These are phyloP conservation scores for Trichomonas tenax DNA, from an alignment of 208 protist genomes.

Conservation along the genomic window DNA sequence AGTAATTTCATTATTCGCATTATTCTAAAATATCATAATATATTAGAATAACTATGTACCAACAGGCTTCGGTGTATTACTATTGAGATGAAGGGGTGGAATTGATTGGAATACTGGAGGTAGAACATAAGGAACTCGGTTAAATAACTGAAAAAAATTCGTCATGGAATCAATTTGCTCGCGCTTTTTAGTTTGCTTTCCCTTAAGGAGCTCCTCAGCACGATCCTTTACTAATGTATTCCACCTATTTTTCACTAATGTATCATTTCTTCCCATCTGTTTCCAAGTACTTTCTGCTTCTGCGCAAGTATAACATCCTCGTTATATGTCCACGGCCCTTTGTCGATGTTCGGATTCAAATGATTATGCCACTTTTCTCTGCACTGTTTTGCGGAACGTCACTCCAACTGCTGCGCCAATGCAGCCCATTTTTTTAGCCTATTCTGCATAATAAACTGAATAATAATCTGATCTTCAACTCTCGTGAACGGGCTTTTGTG, in stretches of 20 bases:
- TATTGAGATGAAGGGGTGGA: too few relatives aligned
- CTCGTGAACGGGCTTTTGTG: neutral
- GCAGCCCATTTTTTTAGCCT: neutral
- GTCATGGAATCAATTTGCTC: neutral
- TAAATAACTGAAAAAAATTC: too few relatives aligned
- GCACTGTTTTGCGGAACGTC: neutral
- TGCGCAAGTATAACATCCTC: neutral
- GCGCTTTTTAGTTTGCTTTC: neutral
- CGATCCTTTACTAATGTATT: neutral
- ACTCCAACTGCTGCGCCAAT: neutral
- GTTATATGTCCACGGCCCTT: neutral
- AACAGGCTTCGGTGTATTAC: too few relatives aligned
- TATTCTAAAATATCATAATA: too few relatives aligned
- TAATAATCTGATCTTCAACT: neutral
- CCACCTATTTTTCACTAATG: conserved; percentile 16
- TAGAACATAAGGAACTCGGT: too few relatives aligned
- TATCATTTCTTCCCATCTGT: conserved; percentile 8
- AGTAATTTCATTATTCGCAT: too few relatives aligned
- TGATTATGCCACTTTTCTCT: neutral
- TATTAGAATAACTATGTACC: too few relatives aligned
- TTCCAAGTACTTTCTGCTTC: neutral
- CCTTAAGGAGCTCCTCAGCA: neutral
- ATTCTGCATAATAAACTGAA: neutral
- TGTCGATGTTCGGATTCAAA: neutral
- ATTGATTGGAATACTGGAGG: too few relatives aligned